Conservation (phyloP, 805 yeast genomes). For the Candida suzukii region DNA sequence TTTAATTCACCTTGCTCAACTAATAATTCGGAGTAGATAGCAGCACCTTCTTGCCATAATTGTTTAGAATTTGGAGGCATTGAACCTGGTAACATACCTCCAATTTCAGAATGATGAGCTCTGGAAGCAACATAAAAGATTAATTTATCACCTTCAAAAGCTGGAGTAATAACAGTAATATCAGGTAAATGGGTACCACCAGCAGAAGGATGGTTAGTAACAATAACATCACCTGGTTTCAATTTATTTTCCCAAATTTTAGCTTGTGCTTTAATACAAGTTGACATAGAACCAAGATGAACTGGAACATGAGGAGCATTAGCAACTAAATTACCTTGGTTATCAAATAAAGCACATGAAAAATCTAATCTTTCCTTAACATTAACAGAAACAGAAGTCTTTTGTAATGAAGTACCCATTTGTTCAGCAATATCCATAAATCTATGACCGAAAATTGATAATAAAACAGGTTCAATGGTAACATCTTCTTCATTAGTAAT, state of each 20-base stretch:
- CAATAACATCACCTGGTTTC: conserved; percentile 66
- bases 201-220: conserved; percentile 73
- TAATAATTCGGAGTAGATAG: conserved; percentile 69
- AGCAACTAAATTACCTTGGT: conserved; percentile 73
- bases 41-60: conserved; percentile 87
- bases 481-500: conserved; percentile 3
- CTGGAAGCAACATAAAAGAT: conserved; percentile 89
- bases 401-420: conserved; percentile 76
- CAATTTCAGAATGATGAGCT: conserved; percentile 96
- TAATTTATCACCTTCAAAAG: conserved; percentile 53
- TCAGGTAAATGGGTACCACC: conserved; percentile 91
- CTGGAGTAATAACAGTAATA: conserved; percentile 89
- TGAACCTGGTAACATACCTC: conserved; percentile 86
- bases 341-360: conserved; percentile 77
- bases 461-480: conserved; percentile 56
- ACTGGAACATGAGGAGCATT: conserved; percentile 89
- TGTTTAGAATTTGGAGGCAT: conserved; percentile 91
- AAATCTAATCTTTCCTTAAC: conserved; percentile 80
- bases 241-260: conserved; percentile 57
- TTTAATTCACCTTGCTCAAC: conserved; percentile 71
- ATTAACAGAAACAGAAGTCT: conserved; percentile 75
- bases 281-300: conserved; percentile 81
- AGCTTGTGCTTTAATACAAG: conserved; percentile 65
- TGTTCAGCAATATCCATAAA: conserved; percentile 90
- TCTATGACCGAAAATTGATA: conserved; percentile 75